Percentiles rank a stretch among this genome's conserved stretches.
Conservation (phyloP, 441 rosid genomes). For the Eutrema salsugineum region DNA sequence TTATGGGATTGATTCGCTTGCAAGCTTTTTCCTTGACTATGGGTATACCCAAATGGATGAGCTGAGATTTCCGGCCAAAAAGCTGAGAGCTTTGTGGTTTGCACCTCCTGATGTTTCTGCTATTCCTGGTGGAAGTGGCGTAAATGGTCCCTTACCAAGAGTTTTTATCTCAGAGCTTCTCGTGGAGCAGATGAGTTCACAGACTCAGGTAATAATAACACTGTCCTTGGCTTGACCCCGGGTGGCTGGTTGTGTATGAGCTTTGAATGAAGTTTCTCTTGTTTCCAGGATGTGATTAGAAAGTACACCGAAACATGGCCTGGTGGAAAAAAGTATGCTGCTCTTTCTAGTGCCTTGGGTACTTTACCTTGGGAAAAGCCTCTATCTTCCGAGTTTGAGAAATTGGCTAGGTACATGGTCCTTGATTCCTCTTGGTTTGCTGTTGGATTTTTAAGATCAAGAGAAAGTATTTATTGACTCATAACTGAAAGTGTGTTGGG, state of each 20-base stretch:
- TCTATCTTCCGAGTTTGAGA: constrained; percentile 65
- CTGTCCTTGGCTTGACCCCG: neutral
- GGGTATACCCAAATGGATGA: constrained; percentile 77
- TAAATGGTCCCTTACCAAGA: constrained; percentile 79
- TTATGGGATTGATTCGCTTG: constrained; percentile 80
- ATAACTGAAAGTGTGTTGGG: neutral
- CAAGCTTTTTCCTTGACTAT: constrained; percentile 71
- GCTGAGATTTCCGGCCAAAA: constrained; percentile 87
- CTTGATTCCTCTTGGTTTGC: neutral
- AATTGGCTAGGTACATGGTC: constrained; percentile 60
- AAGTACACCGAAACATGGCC: constrained; percentile 51
- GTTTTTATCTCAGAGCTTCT: constrained; percentile 91
- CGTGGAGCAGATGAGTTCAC: constrained; percentile 69
- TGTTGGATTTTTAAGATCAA: neutral
- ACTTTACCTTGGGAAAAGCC: constrained; percentile 82
- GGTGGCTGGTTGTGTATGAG: neutral
- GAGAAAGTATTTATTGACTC: neutral
- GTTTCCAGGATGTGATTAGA: constrained; percentile 66
- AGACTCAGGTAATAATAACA: constrained; percentile 52
- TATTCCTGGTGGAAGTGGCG: constrained; percentile 48
- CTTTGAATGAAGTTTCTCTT: constrained; percentile 18
- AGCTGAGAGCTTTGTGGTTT: constrained; percentile 91
- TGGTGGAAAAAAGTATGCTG: constrained; percentile 54
- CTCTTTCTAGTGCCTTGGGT: constrained; percentile 84
- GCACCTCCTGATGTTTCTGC: constrained; percentile 60